Evolutionary conservation across 805 yeast genomes (phyloP).

Genomic region (Lipomyces orientalis): DNA sequence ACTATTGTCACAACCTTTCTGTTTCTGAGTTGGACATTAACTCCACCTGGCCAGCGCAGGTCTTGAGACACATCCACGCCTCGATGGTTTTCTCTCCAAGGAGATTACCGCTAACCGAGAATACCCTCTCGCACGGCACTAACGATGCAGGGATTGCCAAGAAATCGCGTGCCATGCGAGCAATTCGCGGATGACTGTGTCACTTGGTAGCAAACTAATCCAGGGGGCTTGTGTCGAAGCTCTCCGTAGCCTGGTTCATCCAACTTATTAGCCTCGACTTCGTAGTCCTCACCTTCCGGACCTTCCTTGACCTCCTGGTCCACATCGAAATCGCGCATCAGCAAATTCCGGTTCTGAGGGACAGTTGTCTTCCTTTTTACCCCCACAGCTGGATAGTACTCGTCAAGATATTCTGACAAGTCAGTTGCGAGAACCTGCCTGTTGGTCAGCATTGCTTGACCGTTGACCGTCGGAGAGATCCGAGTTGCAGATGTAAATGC

Average conservation of each 20-base stretch:
- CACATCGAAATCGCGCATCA: constrained; percentile 1
- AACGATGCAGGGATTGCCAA: neutral
- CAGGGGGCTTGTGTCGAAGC: constrained; percentile 2
- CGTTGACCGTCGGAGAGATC: constrained; percentile 8
- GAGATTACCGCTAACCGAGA: neutral
- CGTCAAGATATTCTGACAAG: neutral
- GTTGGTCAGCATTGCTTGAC: constrained; percentile 7
- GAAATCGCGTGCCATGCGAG: constrained; percentile 2
- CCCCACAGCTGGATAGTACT: constrained; percentile 7
- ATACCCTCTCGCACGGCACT: neutral
- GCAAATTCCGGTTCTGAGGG: constrained; percentile 3
- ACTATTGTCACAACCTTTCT: too few relatives aligned
- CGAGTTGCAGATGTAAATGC: too few relatives aligned
- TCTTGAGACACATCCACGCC: constrained; percentile 6
- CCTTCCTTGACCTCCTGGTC: neutral
- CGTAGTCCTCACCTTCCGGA: neutral
- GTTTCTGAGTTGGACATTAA: too few relatives aligned
- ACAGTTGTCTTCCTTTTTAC: neutral
- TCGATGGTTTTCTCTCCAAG: constrained; percentile 3
- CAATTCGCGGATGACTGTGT: neutral
- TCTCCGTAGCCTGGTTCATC: neutral
- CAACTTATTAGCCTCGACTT: neutral
- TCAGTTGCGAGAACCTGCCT: neutral
- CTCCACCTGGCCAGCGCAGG: constrained; percentile 3
- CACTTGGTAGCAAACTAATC: neutral